Conservation (phyloP, 1,284 basidiomycete genomes). For the Cutaneotrichosporon cutaneum region DNA sequence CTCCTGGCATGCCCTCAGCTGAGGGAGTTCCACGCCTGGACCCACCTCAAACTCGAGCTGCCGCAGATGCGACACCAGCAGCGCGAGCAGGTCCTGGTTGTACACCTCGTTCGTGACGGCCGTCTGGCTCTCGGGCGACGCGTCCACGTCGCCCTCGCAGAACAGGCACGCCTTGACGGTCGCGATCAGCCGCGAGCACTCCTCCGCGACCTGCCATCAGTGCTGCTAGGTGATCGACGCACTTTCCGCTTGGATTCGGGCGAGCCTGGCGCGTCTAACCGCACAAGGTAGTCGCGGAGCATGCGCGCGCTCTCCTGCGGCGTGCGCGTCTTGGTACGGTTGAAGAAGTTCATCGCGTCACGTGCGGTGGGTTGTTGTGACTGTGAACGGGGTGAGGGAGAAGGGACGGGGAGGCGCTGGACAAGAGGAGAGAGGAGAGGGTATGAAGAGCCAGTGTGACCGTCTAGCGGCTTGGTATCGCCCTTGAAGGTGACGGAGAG, state of each 20-base stretch:
- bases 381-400: not conserved
- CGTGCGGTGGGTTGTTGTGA: not conserved
- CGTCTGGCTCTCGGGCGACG: conserved; percentile 76
- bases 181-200: conserved; percentile 40
- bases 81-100: conserved; percentile 78
- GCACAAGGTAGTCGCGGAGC: conserved; percentile 72
- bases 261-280: conserved; percentile 65
- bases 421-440: not conserved
- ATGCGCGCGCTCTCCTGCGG: conserved; percentile 79
- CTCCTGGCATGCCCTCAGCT: too few relatives aligned
- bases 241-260: conserved; percentile 77
- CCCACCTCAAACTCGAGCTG: conserved; percentile 93
- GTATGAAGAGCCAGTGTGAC: not conserved
- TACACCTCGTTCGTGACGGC: conserved; percentile 96
- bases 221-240: conserved; percentile 32
- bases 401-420: not conserved
- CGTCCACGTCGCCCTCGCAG: conserved; percentile 43
- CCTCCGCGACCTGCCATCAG: conserved; percentile 24
- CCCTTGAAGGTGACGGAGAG: not conserved
- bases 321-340: conserved; percentile 72
- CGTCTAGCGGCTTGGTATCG: not conserved
- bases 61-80: conserved; percentile 75
- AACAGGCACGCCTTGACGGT: conserved; percentile 36
- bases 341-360: conserved; percentile 87
- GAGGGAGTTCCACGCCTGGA: not conserved